A percentile compares a stretch with the other conserved stretches of the same genome.
These are phyloP conservation scores for Euphorbia tirucalli DNA, from an alignment of 345 rosid genomes.

Conservation along the genomic window DNA sequence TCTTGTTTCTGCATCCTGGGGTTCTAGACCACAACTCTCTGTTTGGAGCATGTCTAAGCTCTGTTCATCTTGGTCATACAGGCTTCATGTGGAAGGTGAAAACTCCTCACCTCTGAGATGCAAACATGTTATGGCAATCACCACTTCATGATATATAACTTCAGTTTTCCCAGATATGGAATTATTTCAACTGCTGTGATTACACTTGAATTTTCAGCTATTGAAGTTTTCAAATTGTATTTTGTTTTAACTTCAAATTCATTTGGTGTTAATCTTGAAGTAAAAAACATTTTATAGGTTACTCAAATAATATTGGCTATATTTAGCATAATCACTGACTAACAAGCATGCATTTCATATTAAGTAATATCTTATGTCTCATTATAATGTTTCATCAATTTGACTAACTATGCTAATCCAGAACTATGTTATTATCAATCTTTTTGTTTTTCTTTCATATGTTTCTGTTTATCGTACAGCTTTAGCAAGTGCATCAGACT, in stretches of 20 bases:
- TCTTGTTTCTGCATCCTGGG: conserved; percentile 69
- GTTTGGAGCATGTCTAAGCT: conserved; percentile 77
- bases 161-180: background rate
- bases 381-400: background rate
- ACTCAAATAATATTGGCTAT: too few relatives aligned
- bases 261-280: background rate
- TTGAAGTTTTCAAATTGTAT: background rate
- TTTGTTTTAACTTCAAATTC: background rate
- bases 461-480: conserved; percentile 42
- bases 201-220: background rate
- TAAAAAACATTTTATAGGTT: background rate
- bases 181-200: background rate
- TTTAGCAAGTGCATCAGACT: conserved; percentile 51
- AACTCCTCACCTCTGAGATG: background rate
- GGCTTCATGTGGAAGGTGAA: conserved; percentile 76
- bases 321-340: background rate
- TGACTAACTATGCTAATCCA: background rate
- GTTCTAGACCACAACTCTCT: conserved; percentile 60
- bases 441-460: background rate
- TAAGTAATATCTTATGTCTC: background rate
- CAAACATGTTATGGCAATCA: background rate
- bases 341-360: background rate
- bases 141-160: background rate
- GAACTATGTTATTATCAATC: background rate
- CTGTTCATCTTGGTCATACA: conserved; percentile 73